Percentiles rank a stretch among this genome's conserved stretches.
These are phyloP conservation scores for Geranium incanum DNA, from an alignment of 441 rosid genomes.

Conservation along the genomic window DNA sequence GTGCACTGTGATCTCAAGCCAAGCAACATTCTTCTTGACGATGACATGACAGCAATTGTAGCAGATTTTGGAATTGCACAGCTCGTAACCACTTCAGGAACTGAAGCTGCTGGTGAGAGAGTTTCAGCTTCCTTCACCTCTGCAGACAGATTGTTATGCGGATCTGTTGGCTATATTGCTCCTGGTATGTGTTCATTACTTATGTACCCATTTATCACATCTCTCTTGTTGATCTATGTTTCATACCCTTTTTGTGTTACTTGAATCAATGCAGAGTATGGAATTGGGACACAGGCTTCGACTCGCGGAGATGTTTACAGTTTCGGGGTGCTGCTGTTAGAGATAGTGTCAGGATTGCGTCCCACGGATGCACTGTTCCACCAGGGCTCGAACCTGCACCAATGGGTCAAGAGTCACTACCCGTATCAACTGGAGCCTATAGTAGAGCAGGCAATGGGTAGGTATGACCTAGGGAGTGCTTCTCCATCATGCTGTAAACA, in stretches of 20 bases:
- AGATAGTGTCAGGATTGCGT: conserved; percentile 34
- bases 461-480: conserved; percentile 24
- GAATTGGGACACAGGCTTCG: conserved; percentile 30
- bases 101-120: conserved; percentile 24
- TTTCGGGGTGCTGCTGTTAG: conserved; percentile 37
- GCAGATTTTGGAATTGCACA: conserved; percentile 42
- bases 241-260: not conserved
- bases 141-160: conserved; percentile 35
- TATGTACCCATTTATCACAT: not conserved
- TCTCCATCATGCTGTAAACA: conserved; percentile 42
- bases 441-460: conserved; percentile 35
- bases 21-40: conserved; percentile 40
- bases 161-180: conserved; percentile 41
- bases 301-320: conserved; percentile 39
- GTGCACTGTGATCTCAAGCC: conserved; percentile 43
- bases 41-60: conserved; percentile 40
- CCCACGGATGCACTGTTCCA: conserved; percentile 32
- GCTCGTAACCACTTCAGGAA: conserved; percentile 30
- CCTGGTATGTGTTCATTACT: conserved; percentile 26
- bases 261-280: conserved; percentile 29
- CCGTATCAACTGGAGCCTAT: conserved; percentile 32
- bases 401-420: conserved; percentile 39
- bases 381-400: conserved; percentile 30
- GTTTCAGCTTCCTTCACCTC: conserved; percentile 25
- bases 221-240: conserved; percentile 5